phyloP scores from a whole-genome alignment of 208 protist genomes.

The Trichomonas vaginalis region DNA sequence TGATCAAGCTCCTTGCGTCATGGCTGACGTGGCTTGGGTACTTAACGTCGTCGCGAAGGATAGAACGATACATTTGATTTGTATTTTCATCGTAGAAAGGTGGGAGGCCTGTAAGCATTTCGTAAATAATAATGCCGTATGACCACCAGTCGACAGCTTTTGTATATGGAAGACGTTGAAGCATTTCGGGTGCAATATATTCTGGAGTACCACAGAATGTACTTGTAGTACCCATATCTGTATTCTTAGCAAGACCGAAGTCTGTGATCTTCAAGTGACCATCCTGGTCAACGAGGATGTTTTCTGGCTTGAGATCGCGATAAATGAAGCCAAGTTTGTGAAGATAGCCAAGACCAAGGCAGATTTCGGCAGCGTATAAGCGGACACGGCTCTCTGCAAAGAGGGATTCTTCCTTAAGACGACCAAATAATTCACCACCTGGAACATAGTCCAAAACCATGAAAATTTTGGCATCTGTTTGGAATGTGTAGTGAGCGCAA shows the following conservation, averaged over 20 bases:
- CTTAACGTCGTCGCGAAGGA: background rate
- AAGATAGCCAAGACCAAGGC: slow-evolving; percentile 25
- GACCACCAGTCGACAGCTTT: background rate
- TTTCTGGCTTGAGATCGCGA: slow-evolving; percentile 32
- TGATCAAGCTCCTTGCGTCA: background rate
- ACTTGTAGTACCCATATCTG: background rate
- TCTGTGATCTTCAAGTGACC: slow-evolving; percentile 37
- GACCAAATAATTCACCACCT: slow-evolving; percentile 45
- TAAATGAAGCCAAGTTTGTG: slow-evolving; percentile 30
- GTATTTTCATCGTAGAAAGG: slow-evolving; percentile 12
- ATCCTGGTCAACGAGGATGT: slow-evolving; percentile 23
- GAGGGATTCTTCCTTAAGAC: slow-evolving; percentile 28
- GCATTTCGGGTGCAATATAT: slow-evolving; percentile 11
- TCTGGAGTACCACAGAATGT: slow-evolving; percentile 23
- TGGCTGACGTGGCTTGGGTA: background rate
- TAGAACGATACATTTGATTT: background rate
- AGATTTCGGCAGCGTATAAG: slow-evolving; percentile 38
- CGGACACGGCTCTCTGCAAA: slow-evolving; percentile 27
- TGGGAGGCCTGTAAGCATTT: background rate
- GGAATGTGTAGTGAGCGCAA: slow-evolving; percentile 33
- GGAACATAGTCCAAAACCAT: slow-evolving; percentile 44
- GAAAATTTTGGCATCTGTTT: slow-evolving; percentile 38
- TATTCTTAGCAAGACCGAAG: slow-evolving; percentile 41
- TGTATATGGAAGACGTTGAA: background rate
- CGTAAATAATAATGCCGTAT: background rate